Conservation (phyloP, 2,329 filamentous ascomycete genomes). For the Rhytidhysteron rufulum region DNA sequence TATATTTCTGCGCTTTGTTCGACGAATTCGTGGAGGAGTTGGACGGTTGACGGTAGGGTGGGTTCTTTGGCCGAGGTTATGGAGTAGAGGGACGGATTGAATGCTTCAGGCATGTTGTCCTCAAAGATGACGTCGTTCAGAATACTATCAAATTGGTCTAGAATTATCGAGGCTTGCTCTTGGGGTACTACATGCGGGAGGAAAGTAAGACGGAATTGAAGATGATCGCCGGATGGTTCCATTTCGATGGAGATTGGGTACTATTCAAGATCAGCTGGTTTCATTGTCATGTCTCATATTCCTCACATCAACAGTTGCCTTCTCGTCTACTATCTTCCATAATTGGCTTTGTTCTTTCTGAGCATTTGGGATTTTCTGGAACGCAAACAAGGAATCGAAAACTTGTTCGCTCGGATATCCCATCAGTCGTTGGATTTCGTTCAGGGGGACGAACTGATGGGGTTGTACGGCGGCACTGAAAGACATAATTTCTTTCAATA, state of each 20-base stretch:
- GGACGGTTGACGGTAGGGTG: conserved; percentile 55
- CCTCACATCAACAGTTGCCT: conserved; percentile 61
- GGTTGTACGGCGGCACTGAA: conserved; percentile 63
- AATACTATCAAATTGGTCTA: conserved; percentile 68
- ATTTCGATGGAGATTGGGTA: conserved; percentile 80
- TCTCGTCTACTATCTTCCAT: conserved; percentile 64
- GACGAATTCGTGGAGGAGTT: conserved; percentile 73
- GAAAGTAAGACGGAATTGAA: conserved; percentile 66
- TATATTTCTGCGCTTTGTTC: conserved; percentile 56
- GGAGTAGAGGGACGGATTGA: conserved; percentile 53
- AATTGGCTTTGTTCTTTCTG: conserved; percentile 18
- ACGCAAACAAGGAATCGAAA: conserved; percentile 83
- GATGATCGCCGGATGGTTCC: conserved; percentile 50
- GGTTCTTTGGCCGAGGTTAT: conserved; percentile 59
- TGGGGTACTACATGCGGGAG: conserved; percentile 61
- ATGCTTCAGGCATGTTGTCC: conserved; percentile 38
- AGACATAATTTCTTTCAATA: conserved; percentile 62
- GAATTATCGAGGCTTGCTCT: conserved; percentile 63
- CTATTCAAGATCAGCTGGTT: conserved; percentile 18
- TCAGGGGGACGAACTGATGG: conserved; percentile 68
- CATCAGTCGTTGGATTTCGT: conserved; percentile 68
- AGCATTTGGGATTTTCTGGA: conserved; percentile 58
- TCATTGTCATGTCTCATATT: not conserved
- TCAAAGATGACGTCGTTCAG: conserved; percentile 57
- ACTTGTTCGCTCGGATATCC: conserved; percentile 61